Evolutionary conservation across 2,329 filamentous ascomycete species (phyloP).

Genomic region (Colletotrichum liaoningense): DNA sequence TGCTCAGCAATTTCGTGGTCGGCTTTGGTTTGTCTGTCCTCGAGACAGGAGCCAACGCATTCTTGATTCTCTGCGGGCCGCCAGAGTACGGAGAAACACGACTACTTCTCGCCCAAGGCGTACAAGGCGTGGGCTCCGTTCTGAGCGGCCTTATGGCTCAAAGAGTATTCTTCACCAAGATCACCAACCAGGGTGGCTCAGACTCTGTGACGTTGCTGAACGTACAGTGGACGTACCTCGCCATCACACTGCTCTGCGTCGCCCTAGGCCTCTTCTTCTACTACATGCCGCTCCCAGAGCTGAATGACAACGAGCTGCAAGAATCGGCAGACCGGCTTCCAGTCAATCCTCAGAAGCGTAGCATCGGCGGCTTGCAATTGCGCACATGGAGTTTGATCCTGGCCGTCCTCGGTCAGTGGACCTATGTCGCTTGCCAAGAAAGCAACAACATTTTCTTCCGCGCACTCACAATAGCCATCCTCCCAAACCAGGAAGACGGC

Average conservation of each 20-base stretch:
- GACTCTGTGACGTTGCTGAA: conserved; percentile 68
- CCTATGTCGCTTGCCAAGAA: conserved; percentile 82
- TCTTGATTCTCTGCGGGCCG: conserved; percentile 77
- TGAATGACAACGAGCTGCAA: conserved; percentile 66
- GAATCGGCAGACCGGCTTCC: conserved; percentile 59
- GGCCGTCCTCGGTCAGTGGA: conserved; percentile 81
- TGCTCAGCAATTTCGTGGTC: conserved; percentile 79
- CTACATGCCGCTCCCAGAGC: conserved; percentile 74
- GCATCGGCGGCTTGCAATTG: conserved; percentile 60
- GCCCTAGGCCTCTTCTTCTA: conserved; percentile 76
- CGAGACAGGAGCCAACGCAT: conserved; percentile 86
- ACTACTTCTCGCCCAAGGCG: conserved; percentile 79
- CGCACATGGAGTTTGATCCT: conserved; percentile 72
- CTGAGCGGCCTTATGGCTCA: conserved; percentile 79
- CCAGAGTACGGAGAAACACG: conserved; percentile 79
- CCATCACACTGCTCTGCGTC: conserved; percentile 80
- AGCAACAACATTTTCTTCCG: conserved; percentile 71
- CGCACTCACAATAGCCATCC: conserved; percentile 57
- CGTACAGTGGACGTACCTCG: conserved; percentile 89
- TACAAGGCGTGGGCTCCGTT: conserved; percentile 81
- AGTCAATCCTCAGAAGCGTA: conserved; percentile 61
- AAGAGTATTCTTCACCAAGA: conserved; percentile 76
- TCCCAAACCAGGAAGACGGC: conserved; percentile 43
- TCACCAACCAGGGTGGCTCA: conserved; percentile 50
- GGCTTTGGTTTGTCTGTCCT: conserved; percentile 81